phyloP scores from a whole-genome alignment of 2,329 filamentous ascomycete genomes.

The Claviceps capensis region DNA sequence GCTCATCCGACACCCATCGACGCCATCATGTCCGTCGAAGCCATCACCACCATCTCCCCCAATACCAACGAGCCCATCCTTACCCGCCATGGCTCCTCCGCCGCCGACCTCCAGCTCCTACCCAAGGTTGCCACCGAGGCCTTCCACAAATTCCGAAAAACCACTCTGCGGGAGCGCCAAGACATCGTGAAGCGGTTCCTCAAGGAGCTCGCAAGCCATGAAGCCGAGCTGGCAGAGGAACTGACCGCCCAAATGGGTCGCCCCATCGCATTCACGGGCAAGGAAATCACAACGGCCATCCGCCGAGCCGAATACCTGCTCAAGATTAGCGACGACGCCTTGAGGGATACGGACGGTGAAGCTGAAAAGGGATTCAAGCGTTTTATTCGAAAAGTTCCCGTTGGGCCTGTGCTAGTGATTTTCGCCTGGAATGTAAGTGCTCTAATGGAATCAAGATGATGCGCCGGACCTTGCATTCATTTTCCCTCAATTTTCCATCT shows the following conservation, averaged over 20 bases:
- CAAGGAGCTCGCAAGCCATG: conserved; percentile 51
- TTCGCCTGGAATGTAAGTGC: conserved; percentile 87
- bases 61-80: conserved; percentile 75
- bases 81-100: conserved; percentile 60
- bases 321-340: conserved; percentile 64
- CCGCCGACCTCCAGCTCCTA: conserved; percentile 56
- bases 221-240: conserved; percentile 72
- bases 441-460: not conserved
- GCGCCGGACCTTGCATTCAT: no score
- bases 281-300: conserved; percentile 73
- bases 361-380: conserved; percentile 78
- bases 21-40: conserved; percentile 46
- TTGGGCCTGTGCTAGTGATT: conserved; percentile 77
- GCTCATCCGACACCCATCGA: not conserved
- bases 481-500: no score
- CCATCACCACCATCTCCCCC: conserved; percentile 72
- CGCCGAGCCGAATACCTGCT: conserved; percentile 76
- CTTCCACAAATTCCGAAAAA: conserved; percentile 65
- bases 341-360: conserved; percentile 73
- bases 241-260: conserved; percentile 92
- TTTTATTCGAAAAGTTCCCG: conserved; percentile 76
- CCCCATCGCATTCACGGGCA: conserved; percentile 74
- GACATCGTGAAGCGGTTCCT: conserved; percentile 71
- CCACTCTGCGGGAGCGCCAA: conserved; percentile 61
- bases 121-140: conserved; percentile 59